Evolutionary conservation across 345 rosid species (phyloP).

Genomic region (Fremontodendron californicum): DNA sequence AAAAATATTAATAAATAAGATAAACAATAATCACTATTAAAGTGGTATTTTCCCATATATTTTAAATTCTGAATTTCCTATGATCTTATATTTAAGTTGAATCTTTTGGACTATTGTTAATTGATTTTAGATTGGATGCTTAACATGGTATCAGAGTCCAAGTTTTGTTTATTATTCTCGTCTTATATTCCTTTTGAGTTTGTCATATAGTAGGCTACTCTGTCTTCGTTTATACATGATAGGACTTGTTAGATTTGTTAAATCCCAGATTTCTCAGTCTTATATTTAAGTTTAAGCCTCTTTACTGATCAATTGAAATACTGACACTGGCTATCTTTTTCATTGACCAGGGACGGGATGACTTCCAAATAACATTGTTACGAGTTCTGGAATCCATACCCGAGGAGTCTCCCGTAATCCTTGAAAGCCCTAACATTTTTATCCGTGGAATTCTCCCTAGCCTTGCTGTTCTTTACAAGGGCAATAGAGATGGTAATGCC

Average conservation of each 20-base stretch:
- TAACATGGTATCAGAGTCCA: too few species aligned
- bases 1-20: not conserved
- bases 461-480: constrained; percentile 69
- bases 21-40: not conserved
- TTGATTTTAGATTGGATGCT: too few species aligned
- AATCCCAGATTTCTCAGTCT: not conserved
- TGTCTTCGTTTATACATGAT: too few species aligned
- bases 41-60: too few species aligned
- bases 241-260: too few species aligned
- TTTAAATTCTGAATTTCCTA: too few species aligned
- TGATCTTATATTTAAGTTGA: too few species aligned
- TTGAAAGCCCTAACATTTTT: constrained; percentile 50
- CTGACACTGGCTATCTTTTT: not conserved
- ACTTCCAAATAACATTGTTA: constrained; percentile 88
- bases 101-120: too few species aligned
- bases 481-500: constrained; percentile 91
- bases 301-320: not conserved
- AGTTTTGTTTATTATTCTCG: too few species aligned
- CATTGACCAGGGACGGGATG: constrained; percentile 75
- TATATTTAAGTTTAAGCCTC: not conserved
- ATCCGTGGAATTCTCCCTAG: constrained; percentile 75
- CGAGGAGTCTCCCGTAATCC: constrained; percentile 60
- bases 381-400: constrained; percentile 74
- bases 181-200: too few species aligned
- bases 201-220: too few species aligned